A percentile compares a stretch with the other conserved stretches of the same genome.
Evolutionary conservation across 352 stramenopile species (phyloP).

Genomic region (Globisporangium carolinianum): DNA sequence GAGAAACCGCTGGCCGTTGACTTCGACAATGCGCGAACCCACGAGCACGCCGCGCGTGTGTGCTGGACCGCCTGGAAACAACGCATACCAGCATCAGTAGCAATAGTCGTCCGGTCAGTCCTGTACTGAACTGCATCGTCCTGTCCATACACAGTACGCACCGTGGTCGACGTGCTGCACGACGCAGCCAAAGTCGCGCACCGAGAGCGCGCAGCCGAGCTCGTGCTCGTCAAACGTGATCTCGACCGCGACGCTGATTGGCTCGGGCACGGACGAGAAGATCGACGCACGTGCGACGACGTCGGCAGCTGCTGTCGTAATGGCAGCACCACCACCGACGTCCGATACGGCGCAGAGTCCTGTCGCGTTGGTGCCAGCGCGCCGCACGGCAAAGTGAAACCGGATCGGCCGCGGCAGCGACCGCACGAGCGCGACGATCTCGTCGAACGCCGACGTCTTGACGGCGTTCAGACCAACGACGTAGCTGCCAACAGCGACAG

Average conservation of each 20-base stretch:
- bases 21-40: conserved; percentile 51
- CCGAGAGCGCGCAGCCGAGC: conserved; percentile 52
- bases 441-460: conserved; percentile 60
- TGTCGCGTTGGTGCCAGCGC: background rate
- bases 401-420: conserved; percentile 38
- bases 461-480: conserved; percentile 60
- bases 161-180: conserved; percentile 49
- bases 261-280: conserved; percentile 61
- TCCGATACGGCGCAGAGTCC: too few relatives aligned
- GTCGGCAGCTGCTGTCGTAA: background rate
- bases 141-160: conserved; percentile 1
- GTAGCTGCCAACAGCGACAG: conserved; percentile 68
- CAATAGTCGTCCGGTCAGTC: too few relatives aligned
- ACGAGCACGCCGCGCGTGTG: conserved; percentile 53
- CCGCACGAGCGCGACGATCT: conserved; percentile 58
- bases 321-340: background rate
- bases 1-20: conserved; percentile 51
- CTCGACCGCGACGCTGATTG: conserved; percentile 45
- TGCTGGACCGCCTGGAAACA: conserved; percentile 32
- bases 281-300: conserved; percentile 10
- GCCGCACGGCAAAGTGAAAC: conserved; percentile 62
- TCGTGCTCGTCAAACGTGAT: conserved; percentile 49
- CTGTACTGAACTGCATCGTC: too few relatives aligned
- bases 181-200: conserved; percentile 46
- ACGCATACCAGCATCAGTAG: too few relatives aligned